These are phyloP conservation scores for Actinomortierella wolfii DNA, from an alignment of 371 early-diverging fungal species.

Conservation along the genomic window DNA sequence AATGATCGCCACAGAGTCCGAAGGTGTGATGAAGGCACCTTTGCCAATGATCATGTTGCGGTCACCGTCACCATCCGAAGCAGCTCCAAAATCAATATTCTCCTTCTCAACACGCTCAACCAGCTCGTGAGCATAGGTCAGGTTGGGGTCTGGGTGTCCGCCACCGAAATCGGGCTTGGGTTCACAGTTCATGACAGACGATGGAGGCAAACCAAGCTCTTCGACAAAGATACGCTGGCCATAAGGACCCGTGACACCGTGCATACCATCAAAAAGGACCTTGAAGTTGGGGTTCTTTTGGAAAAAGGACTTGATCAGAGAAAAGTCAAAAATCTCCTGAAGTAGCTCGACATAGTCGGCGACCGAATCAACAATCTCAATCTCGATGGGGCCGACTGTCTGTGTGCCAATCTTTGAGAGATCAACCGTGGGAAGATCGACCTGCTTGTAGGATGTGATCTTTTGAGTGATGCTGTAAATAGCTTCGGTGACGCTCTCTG, in stretches of 20 bases:
- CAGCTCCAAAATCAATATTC: slow-evolving; percentile 89
- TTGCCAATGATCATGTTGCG: slow-evolving; percentile 97
- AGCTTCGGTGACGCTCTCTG: slow-evolving; percentile 89
- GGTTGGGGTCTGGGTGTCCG: slow-evolving; percentile 97
- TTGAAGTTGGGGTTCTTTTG: slow-evolving; percentile 70
- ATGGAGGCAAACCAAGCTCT: slow-evolving; percentile 84
- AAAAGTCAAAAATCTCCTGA: slow-evolving; percentile 92
- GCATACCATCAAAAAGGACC: slow-evolving; percentile 95
- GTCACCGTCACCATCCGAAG: slow-evolving; percentile 93
- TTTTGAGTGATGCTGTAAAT: slow-evolving; percentile 83
- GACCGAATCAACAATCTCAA: slow-evolving; percentile 92
- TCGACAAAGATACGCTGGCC: slow-evolving; percentile 83
- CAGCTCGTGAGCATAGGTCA: slow-evolving; percentile 95
- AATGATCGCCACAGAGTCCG: slow-evolving; percentile 97
- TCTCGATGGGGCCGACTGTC: slow-evolving; percentile 58
- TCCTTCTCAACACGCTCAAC: slow-evolving; percentile 88
- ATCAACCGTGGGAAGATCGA: slow-evolving; percentile 82
- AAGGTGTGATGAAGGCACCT: slow-evolving; percentile 94
- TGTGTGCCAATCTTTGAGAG: slow-evolving; percentile 72
- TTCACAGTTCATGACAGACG: slow-evolving; percentile 82
- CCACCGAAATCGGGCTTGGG: slow-evolving; percentile 93
- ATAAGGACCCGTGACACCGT: slow-evolving; percentile 98
- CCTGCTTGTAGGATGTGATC: slow-evolving; percentile 69
- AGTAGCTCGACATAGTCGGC: slow-evolving; percentile 87
- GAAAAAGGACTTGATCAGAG: slow-evolving; percentile 80